Base-by-base conservation (phyloP, 768 basidiomycete genomes). In the Cubamyces lactineus region DNA sequence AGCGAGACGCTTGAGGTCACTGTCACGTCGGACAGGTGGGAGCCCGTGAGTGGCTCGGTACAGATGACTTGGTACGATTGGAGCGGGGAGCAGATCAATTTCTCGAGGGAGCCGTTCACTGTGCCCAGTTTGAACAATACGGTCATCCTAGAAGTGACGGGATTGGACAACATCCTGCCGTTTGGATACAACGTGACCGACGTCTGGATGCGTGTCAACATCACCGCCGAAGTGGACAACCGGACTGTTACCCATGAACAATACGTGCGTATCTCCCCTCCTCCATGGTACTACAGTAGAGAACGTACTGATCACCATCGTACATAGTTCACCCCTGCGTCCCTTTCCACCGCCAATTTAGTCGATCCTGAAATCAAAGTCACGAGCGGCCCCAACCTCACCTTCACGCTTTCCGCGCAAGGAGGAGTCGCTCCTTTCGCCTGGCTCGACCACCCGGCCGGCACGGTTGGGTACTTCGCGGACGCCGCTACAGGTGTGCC, bases 1-100 rank as follows among this genome's bases (percentile, higher is more conserved):
- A 82, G 79, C 52, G 70, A 81, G 67, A 79, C 78, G 17, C 65
- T 86, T 43, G 76, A 82, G 65, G 76, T 84, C 16, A 65, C 82
- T 3, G 81, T 79, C 5, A 82, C 80, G n/a, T 83, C 81, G 1
- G 84, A 86, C 70, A 69, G 81, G 38, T 81, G 75, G 81, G 78
- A 79, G 59, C 64, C 71, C 1, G 82, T 85, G 0, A 52, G 74
- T 2, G 84, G 82, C 1, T 70, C 66, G 2, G 83, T 79, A 3
- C 78, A 80, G 69, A 64, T 85, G 64, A 83, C 83, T 9, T 86
- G 84, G 83, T 85, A 83, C 61, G 82, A 82, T 66, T 86, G 84
- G 84, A 65, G 64, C 16, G 84, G 84, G 1, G 75, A 68, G 15
- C 63, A 65, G 40, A 69, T 86, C 34, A 70, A 72, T 56, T 74